Evolutionary conservation across 2,329 filamentous ascomycete species (phyloP).

Genomic region (Fusarium burgessii): DNA sequence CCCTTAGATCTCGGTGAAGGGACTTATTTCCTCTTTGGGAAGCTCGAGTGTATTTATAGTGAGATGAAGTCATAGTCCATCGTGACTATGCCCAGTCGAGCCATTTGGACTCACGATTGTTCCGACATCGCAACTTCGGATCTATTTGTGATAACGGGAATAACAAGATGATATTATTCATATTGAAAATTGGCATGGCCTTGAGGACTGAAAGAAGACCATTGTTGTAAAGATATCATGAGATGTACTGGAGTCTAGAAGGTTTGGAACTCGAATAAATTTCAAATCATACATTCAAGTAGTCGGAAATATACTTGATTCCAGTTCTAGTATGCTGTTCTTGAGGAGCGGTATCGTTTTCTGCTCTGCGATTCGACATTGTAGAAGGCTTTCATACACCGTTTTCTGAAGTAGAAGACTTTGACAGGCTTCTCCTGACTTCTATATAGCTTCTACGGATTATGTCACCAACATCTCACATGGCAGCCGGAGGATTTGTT

Average conservation of each 20-base stretch:
- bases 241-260: background rate
- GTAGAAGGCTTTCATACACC: no score
- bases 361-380: no score
- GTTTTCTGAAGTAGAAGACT: background rate
- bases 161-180: background rate
- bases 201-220: background rate
- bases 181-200: background rate
- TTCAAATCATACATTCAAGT: background rate
- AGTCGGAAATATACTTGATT: background rate
- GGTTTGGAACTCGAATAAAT: background rate
- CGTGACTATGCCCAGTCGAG: slow-evolving; percentile 8
- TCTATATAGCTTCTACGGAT: no score
- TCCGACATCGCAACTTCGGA: slow-evolving; percentile 40
- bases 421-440: background rate
- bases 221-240: background rate
- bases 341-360: background rate
- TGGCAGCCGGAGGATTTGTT: background rate
- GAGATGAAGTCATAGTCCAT: slow-evolving; percentile 27
- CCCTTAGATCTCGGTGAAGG: slow-evolving; percentile 26
- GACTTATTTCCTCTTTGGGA: slow-evolving; percentile 20
- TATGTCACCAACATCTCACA: no score
- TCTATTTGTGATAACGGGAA: background rate
- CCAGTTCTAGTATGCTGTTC: background rate
- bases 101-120: slow-evolving; percentile 25
- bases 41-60: slow-evolving; percentile 11